A percentile compares a stretch with the other conserved stretches of the same genome.
These are phyloP conservation scores for Botryotinia globosa DNA, from an alignment of 2,329 filamentous ascomycete genomes.

Conservation along the genomic window DNA sequence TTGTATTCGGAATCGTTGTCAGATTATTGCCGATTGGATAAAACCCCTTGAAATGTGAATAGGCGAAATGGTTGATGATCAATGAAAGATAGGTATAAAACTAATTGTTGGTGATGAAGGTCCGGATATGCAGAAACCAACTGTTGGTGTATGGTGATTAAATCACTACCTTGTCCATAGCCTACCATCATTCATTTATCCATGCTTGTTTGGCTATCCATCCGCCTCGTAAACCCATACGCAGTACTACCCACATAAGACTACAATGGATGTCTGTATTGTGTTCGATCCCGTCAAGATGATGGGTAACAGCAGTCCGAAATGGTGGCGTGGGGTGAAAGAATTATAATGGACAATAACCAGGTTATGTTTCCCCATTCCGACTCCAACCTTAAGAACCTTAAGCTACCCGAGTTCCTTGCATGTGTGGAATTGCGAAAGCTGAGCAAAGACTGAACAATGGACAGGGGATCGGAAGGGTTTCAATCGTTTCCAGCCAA, in stretches of 20 bases:
- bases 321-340: not conserved
- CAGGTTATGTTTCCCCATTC: not conserved
- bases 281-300: not conserved
- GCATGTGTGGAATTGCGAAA: not conserved
- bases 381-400: not conserved
- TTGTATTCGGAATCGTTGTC: not conserved
- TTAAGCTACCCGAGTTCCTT: not conserved
- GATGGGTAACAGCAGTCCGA: not conserved
- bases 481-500: not conserved
- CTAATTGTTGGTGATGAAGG: not conserved
- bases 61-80: not conserved
- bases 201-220: not conserved
- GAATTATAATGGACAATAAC: not conserved
- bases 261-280: not conserved
- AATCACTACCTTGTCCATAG: not conserved
- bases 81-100: not conserved
- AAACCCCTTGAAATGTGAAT: not conserved
- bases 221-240: not conserved
- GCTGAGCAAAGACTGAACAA: not conserved
- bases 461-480: not conserved
- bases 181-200: not conserved
- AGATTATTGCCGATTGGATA: not conserved
- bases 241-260: not conserved
- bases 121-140: conserved; percentile 1
- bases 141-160: not conserved